Percentiles rank a stretch among this genome's conserved stretches.
These are phyloP conservation scores for Xylaria flabelliformis DNA, from an alignment of 495 filamentous ascomycete genomes.

Conservation along the genomic window DNA sequence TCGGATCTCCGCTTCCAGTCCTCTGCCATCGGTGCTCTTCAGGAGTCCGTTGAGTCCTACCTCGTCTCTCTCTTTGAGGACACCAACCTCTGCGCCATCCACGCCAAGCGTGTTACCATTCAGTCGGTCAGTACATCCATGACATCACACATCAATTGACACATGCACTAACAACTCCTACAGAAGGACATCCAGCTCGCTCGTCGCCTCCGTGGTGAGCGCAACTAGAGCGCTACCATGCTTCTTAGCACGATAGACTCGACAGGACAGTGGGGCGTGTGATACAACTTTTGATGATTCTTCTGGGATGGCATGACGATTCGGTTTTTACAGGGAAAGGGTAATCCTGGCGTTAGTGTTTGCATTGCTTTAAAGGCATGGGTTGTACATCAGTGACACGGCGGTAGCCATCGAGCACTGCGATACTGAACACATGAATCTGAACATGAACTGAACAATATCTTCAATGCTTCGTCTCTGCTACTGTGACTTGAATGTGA, in stretches of 20 bases:
- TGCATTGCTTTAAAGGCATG: constrained; percentile 42
- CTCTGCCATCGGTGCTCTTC: constrained; percentile 98
- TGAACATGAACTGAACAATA: constrained; percentile 26
- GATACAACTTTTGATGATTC: constrained; percentile 36
- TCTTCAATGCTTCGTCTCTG: too few species aligned
- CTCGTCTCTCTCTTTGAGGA: constrained; percentile 99
- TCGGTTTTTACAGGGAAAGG: constrained; percentile 42
- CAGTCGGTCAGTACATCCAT: constrained; percentile 59
- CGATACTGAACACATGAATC: constrained; percentile 36
- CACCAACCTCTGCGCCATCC: constrained; percentile 99
- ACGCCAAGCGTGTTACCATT: constrained; percentile 99
- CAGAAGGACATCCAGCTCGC: constrained; percentile 96
- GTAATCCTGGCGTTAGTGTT: constrained; percentile 51
- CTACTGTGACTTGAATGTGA: background rate
- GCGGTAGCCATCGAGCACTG: constrained; percentile 22
- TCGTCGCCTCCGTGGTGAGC: constrained; percentile 95
- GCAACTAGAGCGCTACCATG: constrained; percentile 55
- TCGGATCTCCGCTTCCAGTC: constrained; percentile 99
- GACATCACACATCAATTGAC: background rate
- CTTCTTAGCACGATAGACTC: constrained; percentile 24
- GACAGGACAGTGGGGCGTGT: constrained; percentile 33
- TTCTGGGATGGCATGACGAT: constrained; percentile 44
- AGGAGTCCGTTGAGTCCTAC: constrained; percentile 99
- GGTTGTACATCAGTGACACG: constrained; percentile 44
- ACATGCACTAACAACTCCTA: constrained; percentile 48